Conservation (phyloP, 257 asterid genomes). For the Osmanthus fragrans region DNA sequence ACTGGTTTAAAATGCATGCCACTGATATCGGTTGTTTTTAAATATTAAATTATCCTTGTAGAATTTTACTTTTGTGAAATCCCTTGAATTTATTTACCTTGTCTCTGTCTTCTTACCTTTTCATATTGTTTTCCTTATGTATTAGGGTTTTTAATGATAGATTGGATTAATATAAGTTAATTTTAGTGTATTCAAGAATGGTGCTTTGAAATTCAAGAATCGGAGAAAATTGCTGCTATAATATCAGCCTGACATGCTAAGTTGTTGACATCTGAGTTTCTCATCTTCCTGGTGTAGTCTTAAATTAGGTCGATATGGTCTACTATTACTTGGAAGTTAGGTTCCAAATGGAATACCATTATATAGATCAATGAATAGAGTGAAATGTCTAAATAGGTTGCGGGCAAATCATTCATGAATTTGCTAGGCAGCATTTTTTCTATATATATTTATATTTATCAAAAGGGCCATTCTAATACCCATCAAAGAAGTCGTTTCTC, state of each 20-base stretch:
- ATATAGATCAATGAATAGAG: not conserved
- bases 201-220: not conserved
- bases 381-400: too few relatives aligned
- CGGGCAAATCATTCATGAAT: not conserved
- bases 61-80: not conserved
- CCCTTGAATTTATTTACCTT: not conserved
- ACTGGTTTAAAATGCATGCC: not conserved
- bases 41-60: not conserved
- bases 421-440: not conserved
- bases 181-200: not conserved
- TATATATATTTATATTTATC: not conserved
- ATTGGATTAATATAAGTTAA: too few relatives aligned
- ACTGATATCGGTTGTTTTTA: not conserved
- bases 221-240: not conserved
- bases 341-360: too few relatives aligned
- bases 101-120: too few relatives aligned
- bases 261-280: not conserved
- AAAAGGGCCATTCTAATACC: not conserved
- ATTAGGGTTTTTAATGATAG: not conserved
- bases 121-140: not conserved
- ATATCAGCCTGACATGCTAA: not conserved
- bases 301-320: not conserved
- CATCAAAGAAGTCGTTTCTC: too few relatives aligned
- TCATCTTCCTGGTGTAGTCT: not conserved
- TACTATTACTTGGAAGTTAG: not conserved